phyloP scores from a whole-genome alignment of 2,329 filamentous ascomycete species.

The Colletotrichum liriopes region DNA sequence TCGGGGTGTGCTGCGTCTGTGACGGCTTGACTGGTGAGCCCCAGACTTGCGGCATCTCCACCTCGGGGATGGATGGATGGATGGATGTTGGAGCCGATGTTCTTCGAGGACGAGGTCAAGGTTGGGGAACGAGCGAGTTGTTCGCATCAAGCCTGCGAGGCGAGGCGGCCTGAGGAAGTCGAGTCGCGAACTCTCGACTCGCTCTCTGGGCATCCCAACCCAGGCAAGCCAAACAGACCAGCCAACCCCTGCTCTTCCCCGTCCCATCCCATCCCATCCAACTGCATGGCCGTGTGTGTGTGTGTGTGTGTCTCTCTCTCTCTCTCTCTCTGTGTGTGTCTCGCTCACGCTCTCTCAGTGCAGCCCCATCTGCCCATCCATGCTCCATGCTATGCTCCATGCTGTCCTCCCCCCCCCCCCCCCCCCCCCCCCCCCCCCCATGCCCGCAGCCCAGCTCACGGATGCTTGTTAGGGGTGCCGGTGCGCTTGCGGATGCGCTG shows the following conservation, averaged over 20 bases:
- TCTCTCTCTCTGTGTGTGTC: not conserved
- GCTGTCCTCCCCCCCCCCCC: too few relatives aligned
- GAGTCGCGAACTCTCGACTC: not conserved
- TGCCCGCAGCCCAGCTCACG: constrained; percentile 5
- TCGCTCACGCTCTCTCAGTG: not conserved
- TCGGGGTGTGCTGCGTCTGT: not conserved
- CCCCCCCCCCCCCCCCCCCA: not conserved
- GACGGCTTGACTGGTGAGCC: not conserved
- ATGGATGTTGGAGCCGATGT: constrained; percentile 8
- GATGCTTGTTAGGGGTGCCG: constrained; percentile 31
- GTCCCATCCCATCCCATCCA: constrained; percentile 18
- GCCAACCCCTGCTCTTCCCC: constrained; percentile 10
- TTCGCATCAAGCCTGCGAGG: not conserved
- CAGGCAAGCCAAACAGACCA: not conserved
- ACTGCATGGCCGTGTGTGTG: not conserved
- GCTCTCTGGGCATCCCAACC: too few relatives aligned
- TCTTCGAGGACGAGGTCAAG: not conserved
- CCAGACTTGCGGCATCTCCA: not conserved
- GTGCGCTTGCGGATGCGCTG: constrained; percentile 6
- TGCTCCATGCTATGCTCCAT: not conserved
- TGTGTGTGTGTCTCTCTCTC: not conserved
- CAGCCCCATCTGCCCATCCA: constrained; percentile 23
- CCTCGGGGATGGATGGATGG: not conserved
- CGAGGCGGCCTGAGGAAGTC: not conserved
- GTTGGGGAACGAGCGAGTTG: not conserved